Base-by-base conservation (phyloP, 2,329 filamentous ascomycete genomes). In the Cladosporium sp. region DNA sequence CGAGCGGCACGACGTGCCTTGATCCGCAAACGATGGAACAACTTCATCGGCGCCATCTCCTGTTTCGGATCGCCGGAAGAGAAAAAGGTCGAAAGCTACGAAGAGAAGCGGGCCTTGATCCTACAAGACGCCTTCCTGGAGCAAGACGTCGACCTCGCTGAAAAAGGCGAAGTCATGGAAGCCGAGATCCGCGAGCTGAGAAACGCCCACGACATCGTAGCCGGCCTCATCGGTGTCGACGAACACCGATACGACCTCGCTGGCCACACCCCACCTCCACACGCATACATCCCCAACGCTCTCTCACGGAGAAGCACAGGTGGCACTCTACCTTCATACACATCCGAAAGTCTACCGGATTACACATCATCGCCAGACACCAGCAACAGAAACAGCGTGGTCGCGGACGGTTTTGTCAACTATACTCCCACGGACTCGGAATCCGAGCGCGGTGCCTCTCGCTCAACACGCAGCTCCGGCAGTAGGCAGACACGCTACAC, bases 121-220 rank as follows among this genome's bases (percentile, higher is more conserved):
- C 61, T 72, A 3, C 67, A 72, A 49, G 66, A 65, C 17, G 65
- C 66, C 7, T 63, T 63, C 42, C 51, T 64, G 8, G 64, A 64
- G 43, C 57, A 56, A 27, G 73, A 79, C 44, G 62, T 59, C 20
- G 61, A 73, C n/a, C 64, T 73, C 3, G 74, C 76, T 43, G 68
- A 71, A 38, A 63, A 63, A 41, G 63, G 64, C 39, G 59, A 66
- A 32, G 62, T 68, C 13, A 72, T 77, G 68, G 68, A 73, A 52
- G 66, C 69, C 19, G 74, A 78, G 52, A 79, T 82, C 32, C 64
- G 73, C 12, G 73, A 75, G 42, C 65, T 83, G 17, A 68, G 76
- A 27, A 68, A 73, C 15, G 77, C 78, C 1, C 75, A 80, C 43
- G 72, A 76, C 44, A 73, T 79, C 20, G 78, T 82, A 1, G 67